Evolutionary conservation across 805 yeast genomes (phyloP).

Genomic region (Kazachstania martiniae): DNA sequence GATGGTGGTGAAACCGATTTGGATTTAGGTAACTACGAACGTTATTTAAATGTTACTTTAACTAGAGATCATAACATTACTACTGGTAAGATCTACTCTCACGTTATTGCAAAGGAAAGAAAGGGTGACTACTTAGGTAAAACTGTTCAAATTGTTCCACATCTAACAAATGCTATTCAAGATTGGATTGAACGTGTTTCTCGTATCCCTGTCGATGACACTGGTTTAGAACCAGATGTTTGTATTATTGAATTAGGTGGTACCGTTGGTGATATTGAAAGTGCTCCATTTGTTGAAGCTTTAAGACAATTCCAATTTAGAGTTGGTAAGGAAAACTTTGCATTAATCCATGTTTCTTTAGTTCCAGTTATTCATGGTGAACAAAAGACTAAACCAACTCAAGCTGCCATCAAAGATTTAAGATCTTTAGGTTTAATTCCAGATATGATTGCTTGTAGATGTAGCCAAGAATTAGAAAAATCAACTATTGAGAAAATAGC

Average conservation of each 20-base stretch:
- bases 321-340: slow-evolving; percentile 89
- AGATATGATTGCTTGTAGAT: slow-evolving; percentile 96
- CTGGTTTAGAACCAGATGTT: slow-evolving; percentile 85
- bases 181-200: slow-evolving; percentile 97
- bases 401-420: slow-evolving; percentile 95
- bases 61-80: slow-evolving; percentile 94
- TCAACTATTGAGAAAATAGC: slow-evolving; percentile 93
- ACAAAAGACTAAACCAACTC: slow-evolving; percentile 98
- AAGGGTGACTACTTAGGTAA: slow-evolving; percentile 96
- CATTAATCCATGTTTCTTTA: slow-evolving; percentile 89
- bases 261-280: slow-evolving; percentile 97
- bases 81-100: slow-evolving; percentile 93
- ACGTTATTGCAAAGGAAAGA: slow-evolving; percentile 89
- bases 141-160: slow-evolving; percentile 99
- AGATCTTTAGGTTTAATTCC: slow-evolving; percentile 92
- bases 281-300: slow-evolving; percentile 98
- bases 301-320: slow-evolving; percentile 97
- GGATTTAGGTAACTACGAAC: slow-evolving; percentile 96
- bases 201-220: slow-evolving; percentile 79
- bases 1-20: slow-evolving; percentile 99
- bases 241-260: slow-evolving; percentile 98
- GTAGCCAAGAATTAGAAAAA: slow-evolving; percentile 68
- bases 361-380: slow-evolving; percentile 98
- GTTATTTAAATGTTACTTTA: slow-evolving; percentile 87
- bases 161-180: slow-evolving; percentile 92